Evolutionary conservation across 2,329 filamentous ascomycete genomes (phyloP).

Genomic region (Alternaria panax): DNA sequence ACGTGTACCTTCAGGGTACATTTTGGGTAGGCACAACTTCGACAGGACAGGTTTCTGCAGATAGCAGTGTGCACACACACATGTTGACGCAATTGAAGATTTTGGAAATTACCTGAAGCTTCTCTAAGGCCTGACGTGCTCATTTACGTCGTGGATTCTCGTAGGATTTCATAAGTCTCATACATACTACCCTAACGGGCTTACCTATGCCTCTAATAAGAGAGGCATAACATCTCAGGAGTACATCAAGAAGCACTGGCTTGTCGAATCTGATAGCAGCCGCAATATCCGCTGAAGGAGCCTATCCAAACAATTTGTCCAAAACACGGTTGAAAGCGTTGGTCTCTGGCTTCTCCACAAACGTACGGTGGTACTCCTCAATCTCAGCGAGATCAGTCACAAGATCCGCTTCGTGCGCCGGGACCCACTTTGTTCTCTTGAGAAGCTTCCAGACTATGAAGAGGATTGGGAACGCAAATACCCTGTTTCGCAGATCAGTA

Average conservation of each 20-base stretch:
- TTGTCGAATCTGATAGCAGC: not conserved
- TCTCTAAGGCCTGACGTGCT: not conserved
- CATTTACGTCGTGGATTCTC: not conserved
- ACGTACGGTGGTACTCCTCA: slow-evolving; percentile 71
- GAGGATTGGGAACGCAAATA: slow-evolving; percentile 72
- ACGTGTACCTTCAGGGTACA: not conserved
- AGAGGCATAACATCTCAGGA: not conserved
- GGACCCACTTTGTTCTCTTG: slow-evolving; percentile 67
- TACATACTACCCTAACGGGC: no score
- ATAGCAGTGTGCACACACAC: not conserved
- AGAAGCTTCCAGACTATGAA: slow-evolving; percentile 76
- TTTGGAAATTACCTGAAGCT: not conserved
- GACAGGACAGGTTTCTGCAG: no score
- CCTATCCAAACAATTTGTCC: slow-evolving; percentile 54
- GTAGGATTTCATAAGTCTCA: not conserved
- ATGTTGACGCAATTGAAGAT: not conserved
- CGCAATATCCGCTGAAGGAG: slow-evolving; percentile 11
- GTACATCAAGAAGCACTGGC: not conserved
- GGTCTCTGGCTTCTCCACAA: slow-evolving; percentile 61
- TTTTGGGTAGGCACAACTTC: no score
- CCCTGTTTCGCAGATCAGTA: slow-evolving; percentile 56
- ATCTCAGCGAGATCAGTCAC: slow-evolving; percentile 69
- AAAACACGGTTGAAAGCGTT: slow-evolving; percentile 52
- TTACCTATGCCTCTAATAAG: not conserved
- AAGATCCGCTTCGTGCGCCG: slow-evolving; percentile 68